A percentile compares a stretch with the other conserved stretches of the same genome.
Evolutionary conservation across 2,329 filamentous ascomycete species (phyloP).

Genomic region (Apiospora saccharicola): DNA sequence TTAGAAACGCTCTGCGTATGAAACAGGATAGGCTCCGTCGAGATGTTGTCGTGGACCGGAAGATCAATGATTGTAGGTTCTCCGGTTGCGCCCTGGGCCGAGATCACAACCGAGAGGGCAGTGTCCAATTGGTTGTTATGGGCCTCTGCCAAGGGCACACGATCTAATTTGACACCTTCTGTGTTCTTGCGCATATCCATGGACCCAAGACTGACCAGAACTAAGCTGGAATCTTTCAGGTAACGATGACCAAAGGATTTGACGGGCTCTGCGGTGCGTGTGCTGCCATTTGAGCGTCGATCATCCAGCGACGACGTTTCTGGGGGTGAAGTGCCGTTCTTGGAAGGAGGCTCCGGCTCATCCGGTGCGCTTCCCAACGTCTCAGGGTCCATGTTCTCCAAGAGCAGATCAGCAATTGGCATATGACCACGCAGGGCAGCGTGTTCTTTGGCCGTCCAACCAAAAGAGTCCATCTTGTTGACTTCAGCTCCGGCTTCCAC

Average conservation of each 20-base stretch:
- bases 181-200: conserved; percentile 90
- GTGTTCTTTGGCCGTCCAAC: conserved; percentile 94
- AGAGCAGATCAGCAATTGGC: conserved; percentile 75
- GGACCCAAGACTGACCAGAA: conserved; percentile 90
- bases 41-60: conserved; percentile 91
- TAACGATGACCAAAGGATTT: conserved; percentile 98
- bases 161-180: conserved; percentile 84
- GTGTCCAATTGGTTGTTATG: conserved; percentile 95
- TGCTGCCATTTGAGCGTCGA: conserved; percentile 59
- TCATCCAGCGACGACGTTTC: conserved; percentile 69
- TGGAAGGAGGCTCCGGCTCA: conserved; percentile 34
- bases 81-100: conserved; percentile 82
- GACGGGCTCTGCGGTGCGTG: conserved; percentile 74
- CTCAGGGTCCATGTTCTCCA: conserved; percentile 53
- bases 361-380: conserved; percentile 41
- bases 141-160: conserved; percentile 85
- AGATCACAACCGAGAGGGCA: conserved; percentile 88
- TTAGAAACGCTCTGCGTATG: conserved; percentile 78
- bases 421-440: conserved; percentile 90
- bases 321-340: conserved; percentile 50
- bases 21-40: conserved; percentile 93
- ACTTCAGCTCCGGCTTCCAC: conserved; percentile 80
- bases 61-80: conserved; percentile 91
- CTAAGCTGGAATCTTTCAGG: conserved; percentile 85
- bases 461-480: conserved; percentile 80